Evolutionary conservation across 2,329 filamentous ascomycete species (phyloP).

Genomic region (Pestalotiopsis sp.): DNA sequence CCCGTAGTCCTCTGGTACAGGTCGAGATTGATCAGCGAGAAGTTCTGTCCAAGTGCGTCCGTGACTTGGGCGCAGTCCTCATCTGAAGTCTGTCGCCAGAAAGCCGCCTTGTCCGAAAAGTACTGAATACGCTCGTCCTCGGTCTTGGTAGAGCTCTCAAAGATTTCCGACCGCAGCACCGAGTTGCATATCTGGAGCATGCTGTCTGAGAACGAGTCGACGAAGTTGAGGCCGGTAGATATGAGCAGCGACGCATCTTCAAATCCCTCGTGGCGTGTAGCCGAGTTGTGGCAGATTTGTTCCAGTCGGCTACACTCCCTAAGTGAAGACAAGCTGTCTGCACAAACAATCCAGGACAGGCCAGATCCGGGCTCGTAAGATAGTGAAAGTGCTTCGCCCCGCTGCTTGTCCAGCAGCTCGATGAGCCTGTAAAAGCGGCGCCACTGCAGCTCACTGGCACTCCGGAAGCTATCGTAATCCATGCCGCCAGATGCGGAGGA

Average conservation of each 20-base stretch:
- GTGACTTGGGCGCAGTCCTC: conserved; percentile 77
- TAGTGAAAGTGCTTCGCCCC: conserved; percentile 80
- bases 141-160: conserved; percentile 71
- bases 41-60: conserved; percentile 68
- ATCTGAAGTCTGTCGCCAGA: conserved; percentile 79
- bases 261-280: conserved; percentile 53
- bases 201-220: conserved; percentile 70
- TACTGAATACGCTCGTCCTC: conserved; percentile 75
- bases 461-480: conserved; percentile 76
- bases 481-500: conserved; percentile 59
- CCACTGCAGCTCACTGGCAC: conserved; percentile 82
- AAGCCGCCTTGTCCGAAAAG: conserved; percentile 79
- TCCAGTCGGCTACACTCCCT: conserved; percentile 81
- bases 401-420: conserved; percentile 81
- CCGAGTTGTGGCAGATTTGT: conserved; percentile 72
- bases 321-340: conserved; percentile 79
- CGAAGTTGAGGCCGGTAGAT: conserved; percentile 70
- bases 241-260: conserved; percentile 60
- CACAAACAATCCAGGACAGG: conserved; percentile 82
- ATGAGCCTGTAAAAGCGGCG: conserved; percentile 85
- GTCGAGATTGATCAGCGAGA: conserved; percentile 58
- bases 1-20: conserved; percentile 57
- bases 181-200: conserved; percentile 70
- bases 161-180: conserved; percentile 72
- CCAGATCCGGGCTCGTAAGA: conserved; percentile 72